Percentiles rank a stretch among this genome's conserved stretches.
Conservation (phyloP, 2,329 filamentous ascomycete genomes). For the Aspergillus ustus region DNA sequence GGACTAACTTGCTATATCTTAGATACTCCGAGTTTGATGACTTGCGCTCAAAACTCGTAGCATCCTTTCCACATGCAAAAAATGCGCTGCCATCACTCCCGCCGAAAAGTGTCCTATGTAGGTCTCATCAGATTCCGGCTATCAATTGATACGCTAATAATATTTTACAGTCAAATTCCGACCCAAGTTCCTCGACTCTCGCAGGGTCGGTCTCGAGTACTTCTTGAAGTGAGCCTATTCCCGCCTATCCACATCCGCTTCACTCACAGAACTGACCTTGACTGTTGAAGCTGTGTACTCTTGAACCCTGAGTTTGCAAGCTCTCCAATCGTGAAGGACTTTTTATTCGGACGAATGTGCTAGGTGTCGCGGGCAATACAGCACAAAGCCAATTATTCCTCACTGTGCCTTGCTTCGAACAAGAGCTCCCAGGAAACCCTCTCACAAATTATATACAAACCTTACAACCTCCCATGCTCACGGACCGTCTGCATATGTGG, state of each 20-base stretch:
- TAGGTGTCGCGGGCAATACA: constrained; percentile 15
- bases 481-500: background rate
- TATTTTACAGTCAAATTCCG: constrained; percentile 68
- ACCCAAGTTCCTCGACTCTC: constrained; percentile 81
- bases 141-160: constrained; percentile 15
- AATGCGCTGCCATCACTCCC: constrained; percentile 88
- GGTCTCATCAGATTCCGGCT: constrained; percentile 36
- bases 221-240: constrained; percentile 75
- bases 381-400: background rate
- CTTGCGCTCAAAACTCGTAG: constrained; percentile 72
- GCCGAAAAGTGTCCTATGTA: constrained; percentile 87
- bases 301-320: constrained; percentile 92
- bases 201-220: constrained; percentile 82
- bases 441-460: background rate
- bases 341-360: constrained; percentile 66
- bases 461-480: background rate
- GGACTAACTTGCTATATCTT: constrained; percentile 24
- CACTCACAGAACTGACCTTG: constrained; percentile 8
- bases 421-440: background rate
- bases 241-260: constrained; percentile 20
- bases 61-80: constrained; percentile 81
- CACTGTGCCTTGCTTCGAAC: background rate
- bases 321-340: constrained; percentile 88
- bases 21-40: constrained; percentile 94
- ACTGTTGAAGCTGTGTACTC: constrained; percentile 72